phyloP scores from a whole-genome alignment of 2,329 filamentous ascomycete species.

The Purpureocillium lavendulum region DNA sequence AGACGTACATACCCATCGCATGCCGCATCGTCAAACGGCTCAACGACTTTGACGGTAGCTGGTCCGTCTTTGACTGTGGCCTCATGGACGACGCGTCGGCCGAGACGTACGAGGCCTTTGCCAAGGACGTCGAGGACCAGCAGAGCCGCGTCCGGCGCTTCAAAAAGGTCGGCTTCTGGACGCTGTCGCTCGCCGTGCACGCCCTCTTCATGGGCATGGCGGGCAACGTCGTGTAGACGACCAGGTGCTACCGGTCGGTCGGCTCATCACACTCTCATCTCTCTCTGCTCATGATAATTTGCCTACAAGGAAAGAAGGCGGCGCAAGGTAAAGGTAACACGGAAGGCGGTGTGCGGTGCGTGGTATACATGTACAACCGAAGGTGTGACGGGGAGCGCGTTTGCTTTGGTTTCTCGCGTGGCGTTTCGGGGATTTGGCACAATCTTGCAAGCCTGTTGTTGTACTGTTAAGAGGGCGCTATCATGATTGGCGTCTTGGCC shows the following conservation, averaged over 20 bases:
- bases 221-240: slow-evolving; percentile 55
- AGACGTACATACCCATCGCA: slow-evolving; percentile 89
- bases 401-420: no score
- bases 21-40: slow-evolving; percentile 88
- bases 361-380: no score
- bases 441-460: no score
- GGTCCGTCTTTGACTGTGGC: slow-evolving; percentile 90
- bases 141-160: slow-evolving; percentile 78
- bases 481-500: no score
- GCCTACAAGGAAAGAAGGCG: no score
- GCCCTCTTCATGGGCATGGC: slow-evolving; percentile 93
- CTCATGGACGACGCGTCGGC: slow-evolving; percentile 89
- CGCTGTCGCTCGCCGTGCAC: slow-evolving; percentile 82
- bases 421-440: no score
- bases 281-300: neutral
- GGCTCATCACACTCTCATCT: neutral
- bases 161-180: slow-evolving; percentile 96
- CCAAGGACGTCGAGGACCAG: slow-evolving; percentile 81
- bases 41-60: slow-evolving; percentile 87
- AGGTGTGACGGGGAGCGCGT: no score
- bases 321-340: no score
- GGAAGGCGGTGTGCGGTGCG: no score
- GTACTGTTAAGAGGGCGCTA: no score
- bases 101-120: slow-evolving; percentile 93
- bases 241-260: no score